These are phyloP conservation scores for Eucalyptus rudis DNA, from an alignment of 345 rosid species.

Conservation along the genomic window DNA sequence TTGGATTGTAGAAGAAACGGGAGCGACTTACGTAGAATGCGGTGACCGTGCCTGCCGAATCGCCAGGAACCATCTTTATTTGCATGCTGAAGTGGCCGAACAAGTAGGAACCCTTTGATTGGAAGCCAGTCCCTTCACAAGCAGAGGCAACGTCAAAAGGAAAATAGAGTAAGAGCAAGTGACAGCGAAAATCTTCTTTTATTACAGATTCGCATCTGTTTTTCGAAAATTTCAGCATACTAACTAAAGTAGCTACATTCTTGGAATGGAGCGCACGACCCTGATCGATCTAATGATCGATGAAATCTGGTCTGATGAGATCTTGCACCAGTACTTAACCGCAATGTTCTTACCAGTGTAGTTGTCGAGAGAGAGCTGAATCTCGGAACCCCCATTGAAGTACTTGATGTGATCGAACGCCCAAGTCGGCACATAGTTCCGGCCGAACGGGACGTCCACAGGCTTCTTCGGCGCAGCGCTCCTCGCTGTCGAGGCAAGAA, in stretches of 20 bases:
- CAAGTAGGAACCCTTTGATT: slow-evolving; percentile 66
- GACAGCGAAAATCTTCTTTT: background rate
- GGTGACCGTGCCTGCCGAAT: slow-evolving; percentile 79
- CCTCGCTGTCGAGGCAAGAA: background rate
- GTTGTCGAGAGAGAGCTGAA: slow-evolving; percentile 62
- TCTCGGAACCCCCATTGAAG: slow-evolving; percentile 50
- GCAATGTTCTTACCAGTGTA: slow-evolving; percentile 35
- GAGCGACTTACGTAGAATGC: slow-evolving; percentile 45
- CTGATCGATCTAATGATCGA: background rate
- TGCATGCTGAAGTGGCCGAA: slow-evolving; percentile 88
- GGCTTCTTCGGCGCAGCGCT: slow-evolving; percentile 35
- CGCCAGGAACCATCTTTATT: slow-evolving; percentile 61
- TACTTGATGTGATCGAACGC: slow-evolving; percentile 82
- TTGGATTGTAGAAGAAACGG: background rate
- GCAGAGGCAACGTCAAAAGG: background rate
- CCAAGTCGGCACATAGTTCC: slow-evolving; percentile 79
- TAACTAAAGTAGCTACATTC: background rate
- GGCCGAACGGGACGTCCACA: slow-evolving; percentile 45
- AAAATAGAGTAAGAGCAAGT: background rate
- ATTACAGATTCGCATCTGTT: background rate
- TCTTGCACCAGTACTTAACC: background rate
- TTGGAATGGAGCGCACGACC: background rate
- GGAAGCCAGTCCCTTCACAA: slow-evolving; percentile 67
- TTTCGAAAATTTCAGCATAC: background rate
- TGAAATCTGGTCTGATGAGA: background rate